Percentiles rank a stretch among this genome's conserved stretches.
phyloP scores from a whole-genome alignment of 1,284 basidiomycete genomes.

The Naganishia sp. region DNA sequence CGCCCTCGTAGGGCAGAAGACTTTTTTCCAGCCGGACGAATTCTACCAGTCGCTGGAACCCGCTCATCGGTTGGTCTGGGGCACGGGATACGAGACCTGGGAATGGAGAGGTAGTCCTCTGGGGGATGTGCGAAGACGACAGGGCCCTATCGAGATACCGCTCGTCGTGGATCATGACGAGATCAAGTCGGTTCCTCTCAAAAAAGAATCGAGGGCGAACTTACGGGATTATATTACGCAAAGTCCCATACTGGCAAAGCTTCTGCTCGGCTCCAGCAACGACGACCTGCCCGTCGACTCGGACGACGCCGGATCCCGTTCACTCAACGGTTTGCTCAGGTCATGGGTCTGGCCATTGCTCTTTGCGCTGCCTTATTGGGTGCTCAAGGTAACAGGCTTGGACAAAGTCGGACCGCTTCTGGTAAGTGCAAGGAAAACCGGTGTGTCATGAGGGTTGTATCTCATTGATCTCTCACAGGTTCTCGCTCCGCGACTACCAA shows the following conservation, averaged over 20 bases:
- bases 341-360: conserved; percentile 56
- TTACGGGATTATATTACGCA: background rate
- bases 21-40: conserved; percentile 97
- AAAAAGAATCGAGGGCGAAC: background rate
- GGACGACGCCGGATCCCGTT: background rate
- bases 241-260: background rate
- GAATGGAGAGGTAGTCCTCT: conserved; percentile 74
- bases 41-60: conserved; percentile 94
- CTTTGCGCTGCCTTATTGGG: conserved; percentile 75
- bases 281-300: too few relatives aligned
- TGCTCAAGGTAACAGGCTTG: conserved; percentile 62
- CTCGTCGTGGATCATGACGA: background rate
- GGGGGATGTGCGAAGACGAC: background rate
- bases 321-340: conserved; percentile 25
- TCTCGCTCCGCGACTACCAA: conserved; percentile 70
- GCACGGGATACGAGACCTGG: conserved; percentile 91
- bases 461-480: conserved; percentile 38
- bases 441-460: background rate
- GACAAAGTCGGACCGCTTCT: conserved; percentile 57
- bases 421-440: conserved; percentile 54
- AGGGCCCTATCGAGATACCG: background rate
- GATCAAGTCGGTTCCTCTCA: conserved; percentile 14
- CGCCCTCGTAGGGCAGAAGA: conserved; percentile 50
- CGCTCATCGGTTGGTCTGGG: conserved; percentile 84
- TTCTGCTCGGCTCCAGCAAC: background rate